Evolutionary conservation across 495 filamentous ascomycete species (phyloP).

Genomic region (Gamarada debralockiae): DNA sequence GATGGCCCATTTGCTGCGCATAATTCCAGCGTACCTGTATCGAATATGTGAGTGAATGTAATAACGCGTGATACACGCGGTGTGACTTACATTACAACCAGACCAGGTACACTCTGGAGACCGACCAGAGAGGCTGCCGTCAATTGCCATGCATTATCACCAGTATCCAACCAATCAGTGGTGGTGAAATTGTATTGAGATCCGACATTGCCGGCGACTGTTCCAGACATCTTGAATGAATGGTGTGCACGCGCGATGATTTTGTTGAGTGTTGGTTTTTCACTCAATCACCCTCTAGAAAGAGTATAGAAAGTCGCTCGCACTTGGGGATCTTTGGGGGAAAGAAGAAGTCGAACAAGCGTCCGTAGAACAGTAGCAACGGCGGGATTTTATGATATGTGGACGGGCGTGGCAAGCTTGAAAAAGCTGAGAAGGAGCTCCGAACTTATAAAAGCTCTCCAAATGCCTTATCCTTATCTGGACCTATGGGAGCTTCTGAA

Average conservation of each 20-base stretch:
- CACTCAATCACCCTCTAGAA: not conserved
- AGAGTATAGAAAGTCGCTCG: not conserved
- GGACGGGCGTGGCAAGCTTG: not conserved
- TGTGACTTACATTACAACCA: slow-evolving; percentile 37
- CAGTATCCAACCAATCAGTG: slow-evolving; percentile 31
- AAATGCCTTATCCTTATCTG: slow-evolving; percentile 8
- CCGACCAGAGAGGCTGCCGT: slow-evolving; percentile 52
- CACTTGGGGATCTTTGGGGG: not conserved
- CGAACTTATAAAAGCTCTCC: slow-evolving; percentile 5
- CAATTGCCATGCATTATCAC: slow-evolving; percentile 55
- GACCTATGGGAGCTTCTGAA: slow-evolving; percentile 4
- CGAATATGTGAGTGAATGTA: not conserved
- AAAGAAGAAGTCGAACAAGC: not conserved
- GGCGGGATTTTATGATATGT: not conserved
- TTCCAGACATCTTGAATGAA: not conserved
- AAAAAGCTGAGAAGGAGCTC: not conserved
- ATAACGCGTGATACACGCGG: not conserved
- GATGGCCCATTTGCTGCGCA: slow-evolving; percentile 56
- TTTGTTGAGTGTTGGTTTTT: not conserved
- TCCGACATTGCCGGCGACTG: slow-evolving; percentile 1
- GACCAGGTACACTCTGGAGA: slow-evolving; percentile 50
- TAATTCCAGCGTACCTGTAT: slow-evolving; percentile 43
- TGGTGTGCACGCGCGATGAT: not conserved
- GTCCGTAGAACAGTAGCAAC: not conserved
- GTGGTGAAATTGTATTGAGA: slow-evolving; percentile 6